Base-by-base conservation (phyloP, 2,329 filamentous ascomycete genomes). In the Triangularia verruculosa region DNA sequence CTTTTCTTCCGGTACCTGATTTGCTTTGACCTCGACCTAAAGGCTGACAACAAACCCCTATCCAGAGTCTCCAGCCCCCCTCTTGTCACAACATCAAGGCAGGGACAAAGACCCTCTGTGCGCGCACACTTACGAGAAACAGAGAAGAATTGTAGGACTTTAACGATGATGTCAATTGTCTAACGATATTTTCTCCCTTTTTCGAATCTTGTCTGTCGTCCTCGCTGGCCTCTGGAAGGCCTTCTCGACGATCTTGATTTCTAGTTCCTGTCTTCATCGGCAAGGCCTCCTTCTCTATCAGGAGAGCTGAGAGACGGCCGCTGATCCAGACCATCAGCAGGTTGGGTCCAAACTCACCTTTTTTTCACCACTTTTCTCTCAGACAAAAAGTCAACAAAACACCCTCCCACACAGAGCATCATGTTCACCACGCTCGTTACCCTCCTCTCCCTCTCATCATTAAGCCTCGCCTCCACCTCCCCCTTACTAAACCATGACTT, bases 401-500 rank as follows among this genome's bases (percentile, higher is more conserved):
- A 47, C n/a, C n/a, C n/a, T n/a, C n/a, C n/a, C 12, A 39, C 15
- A n/a, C 2, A 39, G 39, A 47, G 39, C 39, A 47, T 4, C 25
- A 54, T 28, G 22, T 24, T 54, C 51, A 17, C 56, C 24, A n/a
- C 34, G 52, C 56, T 63, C 24, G 11, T 60, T 20, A 30, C 54
- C 55, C 25, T 60, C 57, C 27, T 63, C 27, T 17, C 27, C 22
- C 11, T 51, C 27, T 9, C 47, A 25, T 25, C 56, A 24, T 24
- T 13, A 2, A 4, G 8, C 20, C 57, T 4, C 17, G 34, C 56
- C 7, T 12, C 54, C 20, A 62, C 51, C 34, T 25, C 63, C 2
- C 64, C 67, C 1, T 24, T 68, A 3, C 47, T 68, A 20, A 9
- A 51, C 8, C n/a, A 25, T 25, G 66, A 83, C 69, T 83, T 83